Percentiles rank a stretch among this genome's conserved stretches.
Evolutionary conservation across 352 stramenopile species (phyloP).

Genomic region (Phytopythium montanum): DNA sequence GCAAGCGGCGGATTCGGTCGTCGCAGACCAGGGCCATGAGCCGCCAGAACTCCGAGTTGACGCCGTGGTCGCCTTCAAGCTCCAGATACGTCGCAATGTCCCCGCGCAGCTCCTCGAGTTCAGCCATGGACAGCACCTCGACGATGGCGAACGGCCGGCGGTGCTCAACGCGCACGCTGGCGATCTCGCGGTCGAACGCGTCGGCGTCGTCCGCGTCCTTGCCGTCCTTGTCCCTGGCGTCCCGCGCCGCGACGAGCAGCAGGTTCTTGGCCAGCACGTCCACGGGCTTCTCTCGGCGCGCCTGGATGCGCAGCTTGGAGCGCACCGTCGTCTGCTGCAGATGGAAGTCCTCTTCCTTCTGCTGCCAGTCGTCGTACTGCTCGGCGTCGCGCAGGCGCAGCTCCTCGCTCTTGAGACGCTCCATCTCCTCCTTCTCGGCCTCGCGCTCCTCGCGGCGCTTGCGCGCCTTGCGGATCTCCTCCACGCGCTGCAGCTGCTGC

Average conservation of each 20-base stretch:
- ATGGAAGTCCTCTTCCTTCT: constrained; percentile 98
- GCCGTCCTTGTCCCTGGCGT: constrained; percentile 61
- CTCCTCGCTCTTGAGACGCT: constrained; percentile 94
- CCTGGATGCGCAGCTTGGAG: constrained; percentile 80
- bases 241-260: constrained; percentile 88
- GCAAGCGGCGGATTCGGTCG: constrained; percentile 65
- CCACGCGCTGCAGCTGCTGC: constrained; percentile 79
- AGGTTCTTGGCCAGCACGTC: constrained; percentile 98
- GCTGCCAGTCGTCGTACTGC: constrained; percentile 97
- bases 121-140: constrained; percentile 73
- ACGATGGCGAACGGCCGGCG: constrained; percentile 61
- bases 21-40: constrained; percentile 76
- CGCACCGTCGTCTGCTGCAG: constrained; percentile 92
- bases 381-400: constrained; percentile 93
- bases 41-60: constrained; percentile 85
- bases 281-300: constrained; percentile 94
- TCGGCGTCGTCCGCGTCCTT: no score
- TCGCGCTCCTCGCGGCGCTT: constrained; percentile 87
- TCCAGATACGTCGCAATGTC: constrained; percentile 91
- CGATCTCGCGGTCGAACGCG: constrained; percentile 30
- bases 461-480: constrained; percentile 96
- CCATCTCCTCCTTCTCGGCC: constrained; percentile 93
- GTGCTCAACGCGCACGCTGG: constrained; percentile 79
- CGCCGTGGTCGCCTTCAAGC: constrained; percentile 47
- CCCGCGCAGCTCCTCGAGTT: constrained; percentile 77